Evolutionary conservation across 2,329 filamentous ascomycete species (phyloP).

Genomic region (Calonectria montana): DNA sequence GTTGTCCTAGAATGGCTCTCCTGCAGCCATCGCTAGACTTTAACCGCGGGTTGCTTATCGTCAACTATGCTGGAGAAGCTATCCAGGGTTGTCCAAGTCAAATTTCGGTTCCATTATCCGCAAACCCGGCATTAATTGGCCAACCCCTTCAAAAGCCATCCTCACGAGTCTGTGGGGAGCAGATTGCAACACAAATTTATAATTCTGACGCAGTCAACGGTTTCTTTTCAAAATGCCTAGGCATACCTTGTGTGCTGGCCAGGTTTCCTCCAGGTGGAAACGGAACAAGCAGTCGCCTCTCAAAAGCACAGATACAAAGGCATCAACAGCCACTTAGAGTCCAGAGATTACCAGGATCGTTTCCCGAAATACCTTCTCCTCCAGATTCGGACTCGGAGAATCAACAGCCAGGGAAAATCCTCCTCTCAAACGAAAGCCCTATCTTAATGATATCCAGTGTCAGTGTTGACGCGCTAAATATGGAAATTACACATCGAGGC

Average conservation of each 20-base stretch:
- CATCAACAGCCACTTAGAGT: constrained; percentile 55
- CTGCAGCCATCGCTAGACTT: constrained; percentile 82
- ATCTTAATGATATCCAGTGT: constrained; percentile 86
- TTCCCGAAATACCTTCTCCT: constrained; percentile 64
- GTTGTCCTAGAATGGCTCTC: constrained; percentile 87
- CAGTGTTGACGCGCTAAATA: constrained; percentile 83
- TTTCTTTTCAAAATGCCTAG: constrained; percentile 83
- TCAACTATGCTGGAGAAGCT: constrained; percentile 61
- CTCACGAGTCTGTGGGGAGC: constrained; percentile 86
- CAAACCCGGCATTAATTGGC: constrained; percentile 70
- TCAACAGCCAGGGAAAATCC: constrained; percentile 63
- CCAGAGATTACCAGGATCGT: constrained; percentile 62
- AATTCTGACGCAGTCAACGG: constrained; percentile 70
- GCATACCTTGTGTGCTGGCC: constrained; percentile 84
- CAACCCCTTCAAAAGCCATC: constrained; percentile 53
- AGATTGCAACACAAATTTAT: constrained; percentile 78
- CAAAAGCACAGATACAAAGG: constrained; percentile 76
- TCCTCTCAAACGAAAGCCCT: constrained; percentile 93
- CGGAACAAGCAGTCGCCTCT: constrained; percentile 71
- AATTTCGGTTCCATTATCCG: constrained; percentile 72
- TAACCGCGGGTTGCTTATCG: constrained; percentile 69
- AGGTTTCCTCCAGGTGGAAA: constrained; percentile 79
- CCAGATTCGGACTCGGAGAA: constrained; percentile 68
- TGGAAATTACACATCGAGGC: constrained; percentile 71
- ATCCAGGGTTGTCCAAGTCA: constrained; percentile 43